Evolutionary conservation across 495 filamentous ascomycete species (phyloP).

Genomic region (Penicillium paradoxum): DNA sequence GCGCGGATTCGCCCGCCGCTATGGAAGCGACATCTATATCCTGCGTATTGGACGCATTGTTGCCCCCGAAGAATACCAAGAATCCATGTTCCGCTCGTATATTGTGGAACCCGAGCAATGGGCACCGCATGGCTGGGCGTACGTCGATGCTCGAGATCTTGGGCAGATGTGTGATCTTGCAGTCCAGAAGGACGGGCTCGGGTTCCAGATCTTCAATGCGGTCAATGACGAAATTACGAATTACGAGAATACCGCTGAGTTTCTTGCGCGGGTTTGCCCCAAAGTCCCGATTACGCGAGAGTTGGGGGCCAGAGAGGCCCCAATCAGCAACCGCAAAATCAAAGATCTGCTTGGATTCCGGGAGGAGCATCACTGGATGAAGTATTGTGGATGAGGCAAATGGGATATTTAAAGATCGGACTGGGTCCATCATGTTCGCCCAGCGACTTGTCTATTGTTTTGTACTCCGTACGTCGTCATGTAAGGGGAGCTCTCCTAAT

Average conservation of each 20-base stretch:
- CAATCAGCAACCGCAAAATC: constrained; percentile 55
- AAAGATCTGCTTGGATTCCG: constrained; percentile 53
- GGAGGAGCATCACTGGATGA: constrained; percentile 52
- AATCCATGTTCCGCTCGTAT: constrained; percentile 43
- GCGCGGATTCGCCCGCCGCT: constrained; percentile 50
- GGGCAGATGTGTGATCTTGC: constrained; percentile 35
- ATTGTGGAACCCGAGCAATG: constrained; percentile 44
- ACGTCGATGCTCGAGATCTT: constrained; percentile 55
- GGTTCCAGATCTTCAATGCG: constrained; percentile 57
- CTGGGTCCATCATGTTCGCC: neutral
- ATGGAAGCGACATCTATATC: constrained; percentile 53
- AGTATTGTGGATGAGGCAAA: constrained; percentile 20
- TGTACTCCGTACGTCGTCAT: too few species aligned
- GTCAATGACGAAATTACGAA: constrained; percentile 53
- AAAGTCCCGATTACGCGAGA: constrained; percentile 44
- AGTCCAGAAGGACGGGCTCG: constrained; percentile 34
- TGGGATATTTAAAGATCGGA: neutral
- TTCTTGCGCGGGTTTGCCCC: constrained; percentile 44
- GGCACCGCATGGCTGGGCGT: constrained; percentile 55
- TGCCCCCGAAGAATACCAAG: constrained; percentile 54
- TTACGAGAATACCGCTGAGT: constrained; percentile 35
- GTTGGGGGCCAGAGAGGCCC: constrained; percentile 52
- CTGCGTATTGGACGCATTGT: constrained; percentile 56
- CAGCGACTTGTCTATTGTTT: too few species aligned
- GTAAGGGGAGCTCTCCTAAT: neutral